phyloP scores from a whole-genome alignment of 768 basidiomycete species.

The Psilocybe azurescens region DNA sequence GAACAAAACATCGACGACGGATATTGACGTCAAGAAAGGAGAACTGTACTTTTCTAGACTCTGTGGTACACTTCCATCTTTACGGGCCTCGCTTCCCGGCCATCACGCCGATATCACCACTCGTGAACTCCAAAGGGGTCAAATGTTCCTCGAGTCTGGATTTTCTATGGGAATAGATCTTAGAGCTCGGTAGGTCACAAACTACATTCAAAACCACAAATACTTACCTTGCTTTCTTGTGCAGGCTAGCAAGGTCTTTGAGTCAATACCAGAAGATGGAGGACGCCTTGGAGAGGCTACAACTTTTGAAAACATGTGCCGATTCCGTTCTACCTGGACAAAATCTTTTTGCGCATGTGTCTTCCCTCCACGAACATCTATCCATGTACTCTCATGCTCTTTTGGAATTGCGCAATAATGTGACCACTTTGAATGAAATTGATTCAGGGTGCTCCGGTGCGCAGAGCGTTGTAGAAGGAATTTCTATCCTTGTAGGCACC shows the following conservation, averaged over 20 bases:
- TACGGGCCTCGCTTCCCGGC: constrained; percentile 62
- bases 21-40: constrained; percentile 40
- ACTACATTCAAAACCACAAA: neutral
- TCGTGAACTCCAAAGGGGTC: constrained; percentile 84
- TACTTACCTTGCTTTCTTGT: constrained; percentile 10
- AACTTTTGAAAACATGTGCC: constrained; percentile 23
- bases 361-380: constrained; percentile 30
- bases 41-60: constrained; percentile 74
- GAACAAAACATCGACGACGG: constrained; percentile 24
- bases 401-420: constrained; percentile 17
- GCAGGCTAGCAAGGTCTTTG: constrained; percentile 37
- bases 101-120: constrained; percentile 87
- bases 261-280: constrained; percentile 29
- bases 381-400: constrained; percentile 34
- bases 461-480: constrained; percentile 11
- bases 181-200: constrained; percentile 62
- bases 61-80: constrained; percentile 63
- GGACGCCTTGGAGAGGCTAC: constrained; percentile 33
- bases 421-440: constrained; percentile 11
- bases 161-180: constrained; percentile 70
- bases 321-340: constrained; percentile 28
- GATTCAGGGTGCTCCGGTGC: neutral
- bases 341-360: constrained; percentile 25
- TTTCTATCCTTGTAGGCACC: constrained; percentile 2
- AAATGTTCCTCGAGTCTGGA: constrained; percentile 79